Conservation (phyloP, 148 eudicot genomes). For the Nepenthes gracilis region DNA sequence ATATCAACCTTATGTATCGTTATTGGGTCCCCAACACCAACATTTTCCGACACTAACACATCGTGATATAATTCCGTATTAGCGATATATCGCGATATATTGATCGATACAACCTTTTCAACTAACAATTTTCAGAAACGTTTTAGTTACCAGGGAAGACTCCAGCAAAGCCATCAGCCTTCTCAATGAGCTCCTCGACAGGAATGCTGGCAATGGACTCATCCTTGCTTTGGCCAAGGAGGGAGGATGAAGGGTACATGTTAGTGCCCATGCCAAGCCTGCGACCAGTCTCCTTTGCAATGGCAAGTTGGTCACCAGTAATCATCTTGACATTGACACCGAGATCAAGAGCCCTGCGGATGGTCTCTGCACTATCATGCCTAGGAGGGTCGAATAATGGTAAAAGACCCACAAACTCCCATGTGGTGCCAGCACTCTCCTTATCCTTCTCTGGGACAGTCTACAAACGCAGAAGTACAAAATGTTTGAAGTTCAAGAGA, state of each 20-base stretch:
- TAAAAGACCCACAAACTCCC: slow-evolving; percentile 86
- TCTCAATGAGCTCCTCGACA: slow-evolving; percentile 74
- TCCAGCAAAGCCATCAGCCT: slow-evolving; percentile 94
- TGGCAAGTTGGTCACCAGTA: slow-evolving; percentile 95
- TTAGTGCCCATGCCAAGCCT: slow-evolving; percentile 96
- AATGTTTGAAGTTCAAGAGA: no score
- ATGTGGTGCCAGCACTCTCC: slow-evolving; percentile 60
- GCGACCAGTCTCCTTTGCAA: slow-evolving; percentile 93
- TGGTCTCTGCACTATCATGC: slow-evolving; percentile 95
- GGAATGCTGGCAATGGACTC: slow-evolving; percentile 53
- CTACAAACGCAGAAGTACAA: slow-evolving; percentile 10
- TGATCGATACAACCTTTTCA: no score
- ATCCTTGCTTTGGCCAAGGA: slow-evolving; percentile 61
- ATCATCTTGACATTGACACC: slow-evolving; percentile 95
- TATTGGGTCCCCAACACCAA: no score
- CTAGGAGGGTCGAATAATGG: slow-evolving; percentile 94
- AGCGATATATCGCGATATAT: no score
- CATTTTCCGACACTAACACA: no score
- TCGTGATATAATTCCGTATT: no score
- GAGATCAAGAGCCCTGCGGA: slow-evolving; percentile 72
- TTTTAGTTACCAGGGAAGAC: slow-evolving; percentile 67
- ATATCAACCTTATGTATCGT: no score
- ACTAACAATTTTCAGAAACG: no score
- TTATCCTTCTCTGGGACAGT: slow-evolving; percentile 62
- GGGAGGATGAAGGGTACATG: slow-evolving; percentile 89